phyloP scores from a whole-genome alignment of 768 basidiomycete genomes.

The Tulasnella sp. region DNA sequence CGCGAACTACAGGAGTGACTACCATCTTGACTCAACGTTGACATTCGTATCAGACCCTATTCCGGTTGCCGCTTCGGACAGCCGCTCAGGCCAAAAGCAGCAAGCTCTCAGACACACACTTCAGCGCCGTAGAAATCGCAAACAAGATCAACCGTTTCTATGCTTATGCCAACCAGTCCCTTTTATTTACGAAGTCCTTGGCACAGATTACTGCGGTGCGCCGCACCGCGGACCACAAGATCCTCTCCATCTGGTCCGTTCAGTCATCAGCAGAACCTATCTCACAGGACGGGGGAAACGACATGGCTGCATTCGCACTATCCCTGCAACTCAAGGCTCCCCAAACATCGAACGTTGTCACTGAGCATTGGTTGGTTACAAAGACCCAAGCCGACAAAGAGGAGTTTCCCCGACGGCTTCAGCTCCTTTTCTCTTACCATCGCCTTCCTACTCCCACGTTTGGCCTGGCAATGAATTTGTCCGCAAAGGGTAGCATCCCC shows the following conservation, averaged over 20 bases:
- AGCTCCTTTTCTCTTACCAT: background rate
- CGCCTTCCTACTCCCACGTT: background rate
- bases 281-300: background rate
- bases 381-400: no score
- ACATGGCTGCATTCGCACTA: background rate
- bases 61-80: slow-evolving; percentile 40
- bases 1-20: background rate
- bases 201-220: background rate
- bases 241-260: background rate
- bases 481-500: background rate
- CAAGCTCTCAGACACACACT: background rate
- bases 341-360: no score
- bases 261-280: background rate
- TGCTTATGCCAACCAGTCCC: background rate
- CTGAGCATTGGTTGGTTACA: background rate
- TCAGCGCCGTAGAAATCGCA: background rate
- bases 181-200: background rate
- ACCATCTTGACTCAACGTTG: background rate
- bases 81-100: slow-evolving; percentile 27
- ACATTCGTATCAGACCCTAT: slow-evolving; percentile 34
- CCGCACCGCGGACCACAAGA: background rate
- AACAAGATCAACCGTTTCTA: background rate
- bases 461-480: background rate
- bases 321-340: background rate
- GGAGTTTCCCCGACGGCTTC: background rate